phyloP scores from a whole-genome alignment of 352 stramenopile genomes.

The Pythium phragmitis region DNA sequence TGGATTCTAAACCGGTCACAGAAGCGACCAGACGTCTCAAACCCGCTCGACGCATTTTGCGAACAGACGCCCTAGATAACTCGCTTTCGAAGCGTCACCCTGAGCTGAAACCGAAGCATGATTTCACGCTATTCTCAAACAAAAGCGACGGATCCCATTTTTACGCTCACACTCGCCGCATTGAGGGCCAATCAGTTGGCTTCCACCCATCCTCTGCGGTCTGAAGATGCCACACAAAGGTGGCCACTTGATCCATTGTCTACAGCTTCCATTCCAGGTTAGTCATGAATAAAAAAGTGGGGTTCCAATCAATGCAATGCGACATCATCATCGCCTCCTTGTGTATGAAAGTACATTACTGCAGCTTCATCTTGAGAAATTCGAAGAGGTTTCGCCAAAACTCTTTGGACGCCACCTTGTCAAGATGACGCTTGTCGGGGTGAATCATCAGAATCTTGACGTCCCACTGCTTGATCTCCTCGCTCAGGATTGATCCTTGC shows the following conservation, averaged over 20 bases:
- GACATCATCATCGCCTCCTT: not conserved
- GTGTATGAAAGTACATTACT: constrained; percentile 38
- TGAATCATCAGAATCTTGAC: constrained; percentile 92
- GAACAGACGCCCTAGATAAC: not conserved
- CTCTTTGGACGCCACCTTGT: constrained; percentile 88
- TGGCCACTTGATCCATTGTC: not conserved
- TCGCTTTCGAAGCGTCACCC: not conserved
- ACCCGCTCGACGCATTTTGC: not conserved
- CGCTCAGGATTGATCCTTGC: constrained; percentile 71
- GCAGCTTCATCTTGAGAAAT: constrained; percentile 80
- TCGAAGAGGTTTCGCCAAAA: constrained; percentile 91
- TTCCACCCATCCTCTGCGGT: not conserved
- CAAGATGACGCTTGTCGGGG: constrained; percentile 88
- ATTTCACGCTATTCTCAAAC: not conserved
- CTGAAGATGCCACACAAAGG: not conserved
- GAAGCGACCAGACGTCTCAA: not conserved
- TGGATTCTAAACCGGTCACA: constrained; percentile 8
- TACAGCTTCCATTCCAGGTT: not conserved
- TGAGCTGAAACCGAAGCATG: not conserved
- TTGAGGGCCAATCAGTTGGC: not conserved
- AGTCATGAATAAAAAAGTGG: not conserved
- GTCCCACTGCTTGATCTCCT: constrained; percentile 90
- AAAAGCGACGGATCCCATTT: not conserved
- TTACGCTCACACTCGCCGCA: not conserved
- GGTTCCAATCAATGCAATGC: not conserved